phyloP scores from a whole-genome alignment of 352 stramenopile genomes.

The Phytophthora nicotianae region DNA sequence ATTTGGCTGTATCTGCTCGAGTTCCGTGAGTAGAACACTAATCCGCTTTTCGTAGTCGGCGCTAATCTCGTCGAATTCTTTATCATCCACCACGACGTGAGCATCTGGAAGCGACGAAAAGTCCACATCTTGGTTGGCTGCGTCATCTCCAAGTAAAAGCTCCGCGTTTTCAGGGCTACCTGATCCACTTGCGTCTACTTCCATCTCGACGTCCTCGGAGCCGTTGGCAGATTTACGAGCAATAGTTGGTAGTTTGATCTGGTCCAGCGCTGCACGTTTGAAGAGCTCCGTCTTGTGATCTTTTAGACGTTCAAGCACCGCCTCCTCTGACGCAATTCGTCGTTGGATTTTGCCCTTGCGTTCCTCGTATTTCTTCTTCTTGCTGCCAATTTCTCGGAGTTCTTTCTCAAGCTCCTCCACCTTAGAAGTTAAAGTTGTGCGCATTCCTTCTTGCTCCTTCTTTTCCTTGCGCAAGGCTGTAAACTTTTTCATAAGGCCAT shows the following conservation, averaged over 20 bases:
- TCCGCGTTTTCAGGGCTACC: constrained; percentile 44
- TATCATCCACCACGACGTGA: constrained; percentile 73
- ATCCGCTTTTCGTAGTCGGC: constrained; percentile 72
- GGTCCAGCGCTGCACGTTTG: constrained; percentile 94
- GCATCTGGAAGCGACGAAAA: constrained; percentile 87
- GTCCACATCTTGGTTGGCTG: constrained; percentile 78
- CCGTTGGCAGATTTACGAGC: constrained; percentile 27
- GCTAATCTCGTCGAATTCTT: constrained; percentile 90
- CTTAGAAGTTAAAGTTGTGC: constrained; percentile 37
- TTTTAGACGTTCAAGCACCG: constrained; percentile 90
- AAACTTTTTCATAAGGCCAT: constrained; percentile 48
- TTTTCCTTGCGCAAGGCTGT: constrained; percentile 77
- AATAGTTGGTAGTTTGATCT: constrained; percentile 90
- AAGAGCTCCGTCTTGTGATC: constrained; percentile 95
- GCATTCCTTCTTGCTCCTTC: constrained; percentile 55
- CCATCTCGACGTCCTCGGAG: constrained; percentile 69
- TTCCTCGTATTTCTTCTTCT: constrained; percentile 72
- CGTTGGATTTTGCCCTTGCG: constrained; percentile 79
- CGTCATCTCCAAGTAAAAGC: constrained; percentile 54
- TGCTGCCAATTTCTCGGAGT: constrained; percentile 62
- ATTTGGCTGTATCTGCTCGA: constrained; percentile 98
- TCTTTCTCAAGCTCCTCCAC: constrained; percentile 67
- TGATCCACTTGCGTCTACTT: constrained; percentile 34
- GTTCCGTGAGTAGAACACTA: constrained; percentile 62
- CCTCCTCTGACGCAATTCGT: constrained; percentile 89